phyloP scores from a whole-genome alignment of 805 yeast genomes.

The Yarrowia sp. region DNA sequence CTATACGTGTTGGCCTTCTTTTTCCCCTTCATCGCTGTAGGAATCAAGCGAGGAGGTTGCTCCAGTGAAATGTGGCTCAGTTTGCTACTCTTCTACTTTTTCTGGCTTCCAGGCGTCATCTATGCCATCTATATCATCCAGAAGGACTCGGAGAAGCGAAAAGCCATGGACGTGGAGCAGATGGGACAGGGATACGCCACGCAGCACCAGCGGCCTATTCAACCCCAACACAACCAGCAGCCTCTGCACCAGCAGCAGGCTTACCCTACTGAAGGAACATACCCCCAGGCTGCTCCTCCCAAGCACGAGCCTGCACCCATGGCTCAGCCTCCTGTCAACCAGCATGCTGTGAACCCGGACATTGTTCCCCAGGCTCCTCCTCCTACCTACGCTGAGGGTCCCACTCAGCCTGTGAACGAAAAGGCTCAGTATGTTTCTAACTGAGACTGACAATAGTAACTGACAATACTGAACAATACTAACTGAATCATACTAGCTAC shows the following conservation, averaged over 20 bases:
- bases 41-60: constrained; percentile 8
- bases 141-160: background rate
- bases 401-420: background rate
- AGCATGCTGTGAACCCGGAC: background rate
- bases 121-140: constrained; percentile 11
- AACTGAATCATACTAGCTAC: background rate
- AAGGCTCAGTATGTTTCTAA: constrained; percentile 16
- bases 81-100: background rate
- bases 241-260: constrained; percentile 16
- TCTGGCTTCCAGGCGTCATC: constrained; percentile 13
- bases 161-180: constrained; percentile 2
- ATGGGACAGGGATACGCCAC: constrained; percentile 21
- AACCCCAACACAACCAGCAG: constrained; percentile 5
- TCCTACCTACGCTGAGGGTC: constrained; percentile 2
- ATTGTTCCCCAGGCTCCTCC: constrained; percentile 22
- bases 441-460: too few species aligned
- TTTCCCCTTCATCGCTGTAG: constrained; percentile 6
- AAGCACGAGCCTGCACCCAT: constrained; percentile 22
- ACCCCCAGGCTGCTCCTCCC: constrained; percentile 1
- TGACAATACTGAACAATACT: background rate
- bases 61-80: constrained; percentile 14
- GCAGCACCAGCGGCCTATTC: background rate
- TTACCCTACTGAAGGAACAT: constrained; percentile 3
- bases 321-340: constrained; percentile 5
- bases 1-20: constrained; percentile 15